Percentiles rank a stretch among this genome's conserved stretches.
phyloP scores from a whole-genome alignment of 805 yeast species.

The Suhomyces tanzawaensis region DNA sequence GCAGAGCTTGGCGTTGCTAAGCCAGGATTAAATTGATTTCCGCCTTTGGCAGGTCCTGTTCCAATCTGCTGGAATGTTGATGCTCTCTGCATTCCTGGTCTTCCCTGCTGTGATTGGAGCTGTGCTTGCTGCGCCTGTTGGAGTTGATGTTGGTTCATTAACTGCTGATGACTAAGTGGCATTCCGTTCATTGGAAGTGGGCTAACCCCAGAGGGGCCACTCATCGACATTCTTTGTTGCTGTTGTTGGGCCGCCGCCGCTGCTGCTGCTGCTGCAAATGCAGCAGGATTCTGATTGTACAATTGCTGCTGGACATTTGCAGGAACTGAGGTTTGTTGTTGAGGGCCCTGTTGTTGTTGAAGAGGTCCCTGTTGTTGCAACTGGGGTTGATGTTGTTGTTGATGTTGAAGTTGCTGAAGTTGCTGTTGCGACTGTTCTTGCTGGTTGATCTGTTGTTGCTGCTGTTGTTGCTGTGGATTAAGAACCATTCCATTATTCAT shows the following conservation, averaged over 20 bases:
- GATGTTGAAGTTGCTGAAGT: slow-evolving; percentile 3
- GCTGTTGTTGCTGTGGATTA: slow-evolving; percentile 13
- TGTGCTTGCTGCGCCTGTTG: slow-evolving; percentile 12
- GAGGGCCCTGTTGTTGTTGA: not conserved
- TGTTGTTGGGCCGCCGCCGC: slow-evolving; percentile 3
- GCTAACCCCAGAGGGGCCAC: slow-evolving; percentile 3
- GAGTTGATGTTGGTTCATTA: slow-evolving; percentile 12
- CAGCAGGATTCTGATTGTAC: slow-evolving; percentile 1
- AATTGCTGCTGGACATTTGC: slow-evolving; percentile 4
- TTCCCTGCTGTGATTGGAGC: slow-evolving; percentile 9
- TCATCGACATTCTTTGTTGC: slow-evolving; percentile 6
- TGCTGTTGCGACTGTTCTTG: slow-evolving; percentile 3
- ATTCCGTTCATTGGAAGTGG: slow-evolving; percentile 8
- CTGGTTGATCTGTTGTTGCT: slow-evolving; percentile 9
- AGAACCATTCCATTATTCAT: slow-evolving; percentile 7
- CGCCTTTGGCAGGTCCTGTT: slow-evolving; percentile 10
- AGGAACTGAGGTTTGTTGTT: not conserved
- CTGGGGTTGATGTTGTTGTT: slow-evolving; percentile 3
- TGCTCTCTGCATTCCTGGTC: slow-evolving; percentile 20
- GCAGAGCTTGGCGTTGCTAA: slow-evolving; percentile 23
- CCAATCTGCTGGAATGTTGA: slow-evolving; percentile 19
- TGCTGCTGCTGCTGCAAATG: slow-evolving; percentile 2
- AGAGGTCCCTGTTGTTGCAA: not conserved
- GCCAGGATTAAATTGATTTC: slow-evolving; percentile 12
- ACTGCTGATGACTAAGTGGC: slow-evolving; percentile 9